phyloP scores from a whole-genome alignment of 2,329 filamentous ascomycete genomes.

The Apiospora saccharicola region DNA sequence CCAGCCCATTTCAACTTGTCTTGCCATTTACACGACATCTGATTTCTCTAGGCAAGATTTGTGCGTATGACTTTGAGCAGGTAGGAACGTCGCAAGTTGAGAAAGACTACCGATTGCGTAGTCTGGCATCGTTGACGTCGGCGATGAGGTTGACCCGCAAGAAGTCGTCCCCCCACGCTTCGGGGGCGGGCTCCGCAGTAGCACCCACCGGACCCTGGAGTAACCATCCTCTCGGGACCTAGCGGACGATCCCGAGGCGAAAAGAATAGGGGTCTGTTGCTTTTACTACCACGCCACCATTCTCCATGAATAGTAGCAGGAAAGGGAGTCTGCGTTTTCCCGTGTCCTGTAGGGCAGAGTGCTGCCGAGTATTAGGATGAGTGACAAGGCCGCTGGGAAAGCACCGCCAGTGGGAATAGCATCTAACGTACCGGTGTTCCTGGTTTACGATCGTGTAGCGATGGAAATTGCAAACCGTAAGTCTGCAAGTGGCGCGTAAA shows the following conservation, averaged over 20 bases:
- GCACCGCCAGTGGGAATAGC: background rate
- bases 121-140: background rate
- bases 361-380: background rate
- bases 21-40: background rate
- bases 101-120: background rate
- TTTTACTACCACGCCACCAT: background rate
- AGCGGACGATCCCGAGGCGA: background rate
- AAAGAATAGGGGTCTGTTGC: background rate
- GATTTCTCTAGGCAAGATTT: too few relatives aligned
- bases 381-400: background rate
- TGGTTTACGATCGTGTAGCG: too few relatives aligned
- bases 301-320: background rate
- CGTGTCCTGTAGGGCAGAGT: background rate
- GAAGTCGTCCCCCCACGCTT: background rate
- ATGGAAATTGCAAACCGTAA: background rate
- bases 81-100: background rate
- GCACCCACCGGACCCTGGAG: background rate
- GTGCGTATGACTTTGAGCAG: background rate
- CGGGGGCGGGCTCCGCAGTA: background rate
- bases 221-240: background rate
- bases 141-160: constrained; percentile 1
- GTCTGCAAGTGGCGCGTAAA: background rate
- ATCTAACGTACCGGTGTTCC: too few relatives aligned
- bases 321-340: background rate
- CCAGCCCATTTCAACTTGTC: background rate